Evolutionary conservation across 495 filamentous ascomycete species (phyloP), one percentile per base, ranked within the genome.

Genomic region (Elasticomyces elasticus): DNA sequence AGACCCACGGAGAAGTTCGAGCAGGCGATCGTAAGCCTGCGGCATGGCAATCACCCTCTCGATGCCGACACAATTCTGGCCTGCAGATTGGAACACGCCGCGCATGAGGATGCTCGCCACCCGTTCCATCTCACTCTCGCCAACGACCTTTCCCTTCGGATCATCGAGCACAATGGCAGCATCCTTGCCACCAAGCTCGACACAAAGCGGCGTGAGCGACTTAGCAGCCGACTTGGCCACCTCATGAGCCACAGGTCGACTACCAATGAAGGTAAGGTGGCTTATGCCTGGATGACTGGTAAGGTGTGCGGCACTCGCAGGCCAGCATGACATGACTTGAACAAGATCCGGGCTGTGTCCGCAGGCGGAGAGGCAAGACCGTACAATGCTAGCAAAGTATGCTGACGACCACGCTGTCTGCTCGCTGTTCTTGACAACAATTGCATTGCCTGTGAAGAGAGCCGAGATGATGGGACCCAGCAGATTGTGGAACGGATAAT

Each of bases 251-350:
- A 96, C 83, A 2, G 84, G 82, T 5, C 83, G 79, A 19, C 86
- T 92, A 51, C 92, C 92, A 68, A 99, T 99, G 73, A 99, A 99
- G n/a, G 92, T 97, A 51, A 99, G 72, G 64, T 99, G 94, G 28
- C 79, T 73, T 59, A 97, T 87, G 6, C 75, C 78, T 0, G 86
- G 82, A 68, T 97, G 91, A 15, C 83, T 87, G 23, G 89, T 95
- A n/a, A 99, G 69, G 61, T 89, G 77, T 42, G 79, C 72, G 6
- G 91, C 92, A 0, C 83, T 81, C 49, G 83, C 70, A 4, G 92
- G 94, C 77, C 92, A 92, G 72, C 90, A 95, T 27, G 85, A 76
- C 44, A 95, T 74, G 27, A 79, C 81, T 70, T 96, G 91, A 49
- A 97, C 79, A 12, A 99, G 76, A 30, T 86, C 72, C 0, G 86